A percentile compares a stretch with the other conserved stretches of the same genome.
Conservation (phyloP, 805 yeast genomes). For the Candida chauliodis region DNA sequence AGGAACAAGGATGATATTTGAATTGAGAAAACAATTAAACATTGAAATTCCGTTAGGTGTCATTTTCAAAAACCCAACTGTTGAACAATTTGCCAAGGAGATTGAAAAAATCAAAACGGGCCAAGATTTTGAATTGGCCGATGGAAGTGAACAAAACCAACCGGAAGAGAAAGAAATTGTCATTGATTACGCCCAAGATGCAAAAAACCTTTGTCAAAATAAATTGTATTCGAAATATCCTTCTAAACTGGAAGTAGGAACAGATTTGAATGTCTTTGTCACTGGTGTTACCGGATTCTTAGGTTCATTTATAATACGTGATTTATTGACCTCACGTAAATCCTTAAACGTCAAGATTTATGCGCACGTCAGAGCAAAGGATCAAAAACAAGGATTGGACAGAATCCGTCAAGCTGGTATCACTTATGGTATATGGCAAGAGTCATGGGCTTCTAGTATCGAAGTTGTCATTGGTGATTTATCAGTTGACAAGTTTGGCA, state of each 20-base stretch:
- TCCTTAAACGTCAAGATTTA: conserved; percentile 52
- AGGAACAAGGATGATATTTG: conserved; percentile 96
- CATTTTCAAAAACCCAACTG: conserved; percentile 86
- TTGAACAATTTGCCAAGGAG: conserved; percentile 71
- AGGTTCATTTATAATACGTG: conserved; percentile 84
- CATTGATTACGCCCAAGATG: conserved; percentile 69
- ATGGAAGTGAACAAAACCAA: conserved; percentile 12
- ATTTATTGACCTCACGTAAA: conserved; percentile 57
- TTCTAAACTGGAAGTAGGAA: conserved; percentile 35
- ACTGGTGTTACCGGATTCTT: conserved; percentile 97
- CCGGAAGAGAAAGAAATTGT: conserved; percentile 25
- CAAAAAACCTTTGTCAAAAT: conserved; percentile 45
- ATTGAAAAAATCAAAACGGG: conserved; percentile 52
- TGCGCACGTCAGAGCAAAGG: conserved; percentile 90
- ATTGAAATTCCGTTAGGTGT: conserved; percentile 87
- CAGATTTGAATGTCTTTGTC: conserved; percentile 62
- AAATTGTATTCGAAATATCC: conserved; percentile 44
- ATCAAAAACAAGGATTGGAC: conserved; percentile 64
- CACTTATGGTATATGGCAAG: conserved; percentile 81
- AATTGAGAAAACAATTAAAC: conserved; percentile 70
- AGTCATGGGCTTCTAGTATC: conserved; percentile 52
- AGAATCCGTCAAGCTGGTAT: conserved; percentile 72
- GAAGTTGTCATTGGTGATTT: conserved; percentile 82
- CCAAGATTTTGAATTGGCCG: conserved; percentile 39
- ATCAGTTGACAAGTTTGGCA: conserved; percentile 68